phyloP scores from a whole-genome alignment of 306 rosid species.

The Prunus persica region Prunus_persica_NCBIv2 NC_034010.1:30322501-30323000 shows the following conservation, averaged over 20 bases:
- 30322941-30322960: background rate
- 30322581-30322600: slow-evolving; percentile 42
- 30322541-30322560: slow-evolving; percentile 24
- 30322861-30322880: background rate
- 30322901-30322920: background rate
- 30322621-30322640: slow-evolving; percentile 85
- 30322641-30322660: slow-evolving; percentile 81
- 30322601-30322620: slow-evolving; percentile 88
- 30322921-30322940: slow-evolving; percentile 12
- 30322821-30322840: background rate
- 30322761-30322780: slow-evolving; percentile 59
- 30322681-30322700: slow-evolving; percentile 76
- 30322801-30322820: slow-evolving; percentile 64
- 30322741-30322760: slow-evolving; percentile 73
- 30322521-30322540: background rate
- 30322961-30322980: background rate
- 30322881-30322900: background rate
- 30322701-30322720: slow-evolving; percentile 80
- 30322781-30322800: slow-evolving; percentile 92
- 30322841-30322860: background rate
- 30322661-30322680: slow-evolving; percentile 78
- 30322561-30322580: slow-evolving; percentile 1
- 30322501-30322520: no score
- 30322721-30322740: slow-evolving; percentile 97
- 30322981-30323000: slow-evolving; percentile 5